A percentile compares a stretch with the other conserved stretches of the same genome.
Conservation (phyloP, 2,329 filamentous ascomycete genomes). For the Phialemoniopsis sp. region DNA sequence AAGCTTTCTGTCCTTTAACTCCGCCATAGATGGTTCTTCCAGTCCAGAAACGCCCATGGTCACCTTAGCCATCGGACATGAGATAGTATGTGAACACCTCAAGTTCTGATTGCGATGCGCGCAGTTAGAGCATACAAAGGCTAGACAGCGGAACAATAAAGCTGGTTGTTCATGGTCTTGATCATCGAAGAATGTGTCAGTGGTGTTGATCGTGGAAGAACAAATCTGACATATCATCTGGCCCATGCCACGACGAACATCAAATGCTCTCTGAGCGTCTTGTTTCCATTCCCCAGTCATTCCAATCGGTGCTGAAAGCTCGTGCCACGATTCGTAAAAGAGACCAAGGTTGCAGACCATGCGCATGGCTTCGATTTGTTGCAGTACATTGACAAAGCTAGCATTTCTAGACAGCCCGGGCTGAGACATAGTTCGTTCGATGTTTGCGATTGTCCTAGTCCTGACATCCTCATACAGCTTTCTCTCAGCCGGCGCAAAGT, state of each 20-base stretch:
- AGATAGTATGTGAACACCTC: conserved; percentile 15
- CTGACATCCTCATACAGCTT: conserved; percentile 25
- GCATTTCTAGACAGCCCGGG: too few species aligned
- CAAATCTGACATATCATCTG: conserved; percentile 22
- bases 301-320: neutral
- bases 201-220: conserved; percentile 13
- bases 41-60: conserved; percentile 14
- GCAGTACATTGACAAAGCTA: conserved; percentile 34
- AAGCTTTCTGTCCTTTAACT: neutral
- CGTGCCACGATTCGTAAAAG: conserved; percentile 26
- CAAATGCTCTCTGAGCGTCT: conserved; percentile 27
- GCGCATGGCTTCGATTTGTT: conserved; percentile 38
- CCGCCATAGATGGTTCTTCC: conserved; percentile 11
- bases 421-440: conserved; percentile 15
- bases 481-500: conserved; percentile 29
- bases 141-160: conserved; percentile 25
- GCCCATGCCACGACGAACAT: conserved; percentile 20
- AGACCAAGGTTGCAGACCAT: conserved; percentile 42
- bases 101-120: neutral
- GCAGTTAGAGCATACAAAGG: conserved; percentile 25
- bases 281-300: conserved; percentile 10
- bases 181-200: conserved; percentile 15
- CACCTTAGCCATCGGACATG: conserved; percentile 16
- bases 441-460: conserved; percentile 16
- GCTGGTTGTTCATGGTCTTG: conserved; percentile 1